Evolutionary conservation across 2,329 filamentous ascomycete genomes (phyloP), one percentile per base, ranked within the genome.

Genomic region (Hypoxylon sp.): DNA sequence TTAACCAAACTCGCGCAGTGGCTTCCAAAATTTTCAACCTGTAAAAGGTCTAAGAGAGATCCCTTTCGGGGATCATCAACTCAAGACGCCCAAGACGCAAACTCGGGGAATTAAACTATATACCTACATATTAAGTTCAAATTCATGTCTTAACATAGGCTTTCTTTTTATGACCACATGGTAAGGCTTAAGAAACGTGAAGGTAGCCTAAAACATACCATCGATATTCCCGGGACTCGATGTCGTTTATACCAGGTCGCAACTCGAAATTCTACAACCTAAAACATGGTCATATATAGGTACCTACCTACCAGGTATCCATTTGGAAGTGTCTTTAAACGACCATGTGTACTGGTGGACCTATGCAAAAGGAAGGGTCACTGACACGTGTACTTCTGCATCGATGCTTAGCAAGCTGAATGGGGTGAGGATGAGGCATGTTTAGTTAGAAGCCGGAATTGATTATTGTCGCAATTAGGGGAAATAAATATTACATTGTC

Each of bases 301-400:
- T n/a, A n/a, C n/a, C n/a, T n/a, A n/a, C n/a, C n/a, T n/a, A n/a
- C n/a, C n/a, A n/a, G n/a, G n/a, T n/a, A n/a, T 23, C 41, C 19
- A 46, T 46, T 25, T 46, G 23, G 41, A 46, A 25, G 23, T 27
- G 43, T 47, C 21, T 47, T 29, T 47, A 11, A 16, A 29, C 21
- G 43, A 47, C 43, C 43, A 47, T 29, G 43, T 47, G 25, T 41
- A 41, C 37, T 41, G 19, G 37, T 41, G 37, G 37, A 21, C 11
- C 37, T 41, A n/a, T n/a, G n/a, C n/a, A 3, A 41, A 41, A 21
- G 37, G n/a, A 41, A 41, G 37, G 37, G 37, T 41, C 37, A 19
- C 16, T 41, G 37, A 41, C 37, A 41, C 37, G 37, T 41, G 37
- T 41, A 41, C 37, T 41, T 41, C 37, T 21, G 37, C 37, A 6